phyloP scores from a whole-genome alignment of 306 rosid genomes.

The Quercus engelmannii region DNA sequence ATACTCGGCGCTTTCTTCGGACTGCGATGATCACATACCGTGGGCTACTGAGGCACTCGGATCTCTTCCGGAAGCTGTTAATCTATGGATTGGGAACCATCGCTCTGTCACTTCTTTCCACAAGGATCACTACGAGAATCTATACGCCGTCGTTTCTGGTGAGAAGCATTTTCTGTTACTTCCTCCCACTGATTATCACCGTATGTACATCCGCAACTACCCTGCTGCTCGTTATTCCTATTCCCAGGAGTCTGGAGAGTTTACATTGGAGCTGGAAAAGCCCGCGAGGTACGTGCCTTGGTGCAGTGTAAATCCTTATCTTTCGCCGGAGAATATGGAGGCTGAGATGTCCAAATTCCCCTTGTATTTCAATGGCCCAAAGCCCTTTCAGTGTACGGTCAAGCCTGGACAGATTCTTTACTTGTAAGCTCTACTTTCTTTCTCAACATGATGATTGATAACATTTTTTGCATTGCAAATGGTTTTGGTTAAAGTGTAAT shows the following conservation, averaged over 20 bases:
- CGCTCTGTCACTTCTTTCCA: constrained; percentile 65
- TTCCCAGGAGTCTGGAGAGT: constrained; percentile 59
- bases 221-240: constrained; percentile 61
- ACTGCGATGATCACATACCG: constrained; percentile 53
- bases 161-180: constrained; percentile 69
- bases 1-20: constrained; percentile 49
- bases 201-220: constrained; percentile 58
- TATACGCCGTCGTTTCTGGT: constrained; percentile 74
- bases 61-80: constrained; percentile 65
- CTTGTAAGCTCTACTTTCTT: constrained; percentile 42
- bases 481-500: too few species aligned
- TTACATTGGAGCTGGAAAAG: constrained; percentile 57
- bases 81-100: constrained; percentile 73
- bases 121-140: constrained; percentile 84
- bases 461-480: too few species aligned
- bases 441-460: too few species aligned
- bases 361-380: constrained; percentile 59
- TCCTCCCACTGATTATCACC: constrained; percentile 79
- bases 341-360: constrained; percentile 50
- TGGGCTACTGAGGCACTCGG: constrained; percentile 79
- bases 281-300: constrained; percentile 69
- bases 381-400: constrained; percentile 57
- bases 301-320: constrained; percentile 80
- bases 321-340: constrained; percentile 39
- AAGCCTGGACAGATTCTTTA: constrained; percentile 86